Evolutionary conservation across 495 filamentous ascomycete genomes (phyloP), one percentile per base, ranked within the genome.

Genomic region (Rostrohypoxylon terebratum): DNA sequence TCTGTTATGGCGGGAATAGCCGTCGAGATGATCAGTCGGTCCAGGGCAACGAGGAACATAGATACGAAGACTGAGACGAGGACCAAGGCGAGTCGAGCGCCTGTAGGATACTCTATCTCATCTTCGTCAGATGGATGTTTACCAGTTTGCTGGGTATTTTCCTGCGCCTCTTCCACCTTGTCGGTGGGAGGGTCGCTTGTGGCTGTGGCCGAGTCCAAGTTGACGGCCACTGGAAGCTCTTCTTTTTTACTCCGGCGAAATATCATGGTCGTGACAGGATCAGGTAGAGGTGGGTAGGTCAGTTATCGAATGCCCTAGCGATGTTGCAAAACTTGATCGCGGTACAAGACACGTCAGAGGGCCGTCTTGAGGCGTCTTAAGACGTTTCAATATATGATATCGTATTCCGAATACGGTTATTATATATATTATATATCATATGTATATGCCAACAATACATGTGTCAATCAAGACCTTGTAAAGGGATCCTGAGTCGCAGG

Each of bases 1-100:
- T 83, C 76, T 3, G 83, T 83, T 58, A 85, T 89, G 34, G 78
- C 73, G 8, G 85, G 85, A 28, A 87, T 86, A 21, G 86, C 85
- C 0, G 82, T 83, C 7, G 64, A 59, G 42, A 67, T 44, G 28
- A 63, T 83, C 31, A 81, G 75, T 7, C 79, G 77, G 72, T 83
- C 82, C 75, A 81, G 69, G 48, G 80, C 73, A 47, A 82, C 72
- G 9, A 81, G 71, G 54, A 82, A 81, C 67, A 81, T 75, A 36
- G 75, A 75, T 33, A 78, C 70, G 53, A 78, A 79, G 20, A 78
- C 69, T 1, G 79, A 79, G 5, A 70, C 9, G 28, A 82, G 31
- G 2, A 82, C 40, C 7, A 81, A 47, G 6, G 54, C 70, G 7
- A 82, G 72, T 33, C 65, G 59, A 13, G 76, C 9, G 1, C 80